These are phyloP conservation scores for Glonium stellatum DNA, from an alignment of 495 filamentous ascomycete genomes.

Conservation along the genomic window DNA sequence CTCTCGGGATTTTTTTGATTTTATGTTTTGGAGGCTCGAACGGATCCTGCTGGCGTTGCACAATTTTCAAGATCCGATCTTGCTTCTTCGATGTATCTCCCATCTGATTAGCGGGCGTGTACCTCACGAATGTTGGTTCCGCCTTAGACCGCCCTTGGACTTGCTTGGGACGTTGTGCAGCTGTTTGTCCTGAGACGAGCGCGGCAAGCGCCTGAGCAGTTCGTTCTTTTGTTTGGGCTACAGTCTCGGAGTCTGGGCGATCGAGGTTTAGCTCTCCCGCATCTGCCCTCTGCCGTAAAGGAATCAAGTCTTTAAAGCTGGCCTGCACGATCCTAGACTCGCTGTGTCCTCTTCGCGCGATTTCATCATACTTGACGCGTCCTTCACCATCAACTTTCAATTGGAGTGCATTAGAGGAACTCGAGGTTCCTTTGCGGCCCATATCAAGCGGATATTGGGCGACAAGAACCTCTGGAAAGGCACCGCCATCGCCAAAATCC, in stretches of 20 bases:
- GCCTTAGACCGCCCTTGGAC: constrained; percentile 68
- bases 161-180: constrained; percentile 93
- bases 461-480: constrained; percentile 88
- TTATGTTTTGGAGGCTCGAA: constrained; percentile 99
- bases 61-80: constrained; percentile 97
- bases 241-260: constrained; percentile 76
- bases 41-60: constrained; percentile 87
- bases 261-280: constrained; percentile 89
- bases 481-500: constrained; percentile 94
- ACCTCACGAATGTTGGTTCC: constrained; percentile 90
- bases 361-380: constrained; percentile 93
- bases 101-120: constrained; percentile 96
- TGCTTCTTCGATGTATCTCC: constrained; percentile 81
- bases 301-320: constrained; percentile 94
- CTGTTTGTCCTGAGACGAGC: constrained; percentile 77
- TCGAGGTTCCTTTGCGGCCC: constrained; percentile 67
- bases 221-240: constrained; percentile 72
- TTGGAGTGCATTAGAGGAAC: constrained; percentile 78
- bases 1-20: constrained; percentile 94
- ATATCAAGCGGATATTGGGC: constrained; percentile 95
- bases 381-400: constrained; percentile 86
- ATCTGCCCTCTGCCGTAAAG: constrained; percentile 85
- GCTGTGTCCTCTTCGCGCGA: constrained; percentile 82
- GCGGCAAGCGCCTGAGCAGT: constrained; percentile 77
- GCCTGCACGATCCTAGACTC: constrained; percentile 82